Percentiles rank a stretch among this genome's conserved stretches.
These are phyloP conservation scores for Penicillium frequentans DNA, from an alignment of 2,329 filamentous ascomycete genomes.

Conservation along the genomic window DNA sequence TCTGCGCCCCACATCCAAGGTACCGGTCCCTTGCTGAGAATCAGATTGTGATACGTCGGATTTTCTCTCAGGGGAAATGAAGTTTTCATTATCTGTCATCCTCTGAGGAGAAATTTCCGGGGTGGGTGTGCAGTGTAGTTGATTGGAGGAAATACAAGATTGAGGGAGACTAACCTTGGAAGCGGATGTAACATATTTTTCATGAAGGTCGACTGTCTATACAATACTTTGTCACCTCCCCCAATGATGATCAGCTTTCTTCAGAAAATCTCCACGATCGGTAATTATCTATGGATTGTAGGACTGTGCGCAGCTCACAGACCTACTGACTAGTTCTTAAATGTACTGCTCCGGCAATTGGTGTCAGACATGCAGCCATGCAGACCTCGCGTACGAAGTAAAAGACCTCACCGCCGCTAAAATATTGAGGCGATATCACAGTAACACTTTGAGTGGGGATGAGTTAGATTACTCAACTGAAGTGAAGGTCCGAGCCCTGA, in stretches of 20 bases:
- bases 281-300: not conserved
- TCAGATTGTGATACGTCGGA: constrained; percentile 1
- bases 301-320: not conserved
- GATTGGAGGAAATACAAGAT: not conserved
- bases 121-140: not conserved
- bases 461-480: not conserved
- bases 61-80: not conserved
- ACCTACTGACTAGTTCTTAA: not conserved
- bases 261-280: not conserved
- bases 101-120: not conserved
- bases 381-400: not conserved
- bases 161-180: not conserved
- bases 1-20: not conserved
- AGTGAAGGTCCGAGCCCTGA: not conserved
- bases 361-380: not conserved
- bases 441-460: not conserved
- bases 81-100: not conserved
- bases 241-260: not conserved
- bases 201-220: not conserved
- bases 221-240: too few species aligned
- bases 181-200: constrained; percentile 6
- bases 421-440: not conserved
- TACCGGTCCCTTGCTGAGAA: not conserved
- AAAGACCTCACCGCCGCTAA: not conserved
- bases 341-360: not conserved